These are phyloP conservation scores for Mycena galopus DNA, from an alignment of 768 basidiomycete genomes.

Conservation along the genomic window DNA sequence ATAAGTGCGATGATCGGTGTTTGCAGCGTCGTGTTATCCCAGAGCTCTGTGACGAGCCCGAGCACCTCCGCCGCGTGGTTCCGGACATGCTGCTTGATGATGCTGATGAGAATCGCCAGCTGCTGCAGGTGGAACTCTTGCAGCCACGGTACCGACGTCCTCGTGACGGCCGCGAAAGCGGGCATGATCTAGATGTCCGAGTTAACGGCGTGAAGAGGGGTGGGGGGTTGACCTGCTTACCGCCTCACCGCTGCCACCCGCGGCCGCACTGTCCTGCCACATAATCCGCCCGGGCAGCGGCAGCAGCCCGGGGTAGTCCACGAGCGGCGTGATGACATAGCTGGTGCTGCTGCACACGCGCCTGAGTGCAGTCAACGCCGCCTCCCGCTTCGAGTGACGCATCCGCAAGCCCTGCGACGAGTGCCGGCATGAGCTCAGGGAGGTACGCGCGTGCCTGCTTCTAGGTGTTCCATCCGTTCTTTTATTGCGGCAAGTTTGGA, in stretches of 20 bases:
- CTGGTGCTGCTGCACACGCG: slow-evolving; percentile 96
- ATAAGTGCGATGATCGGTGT: slow-evolving; percentile 93
- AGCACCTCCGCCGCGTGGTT: slow-evolving; percentile 92
- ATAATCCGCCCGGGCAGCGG: slow-evolving; percentile 87
- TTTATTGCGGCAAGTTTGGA: too few species aligned
- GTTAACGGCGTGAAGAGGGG: slow-evolving; percentile 3
- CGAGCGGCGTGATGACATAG: slow-evolving; percentile 92
- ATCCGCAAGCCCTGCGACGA: slow-evolving; percentile 90
- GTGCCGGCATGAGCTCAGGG: slow-evolving; percentile 90
- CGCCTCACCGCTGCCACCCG: slow-evolving; percentile 48
- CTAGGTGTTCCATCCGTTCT: too few species aligned
- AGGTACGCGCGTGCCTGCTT: slow-evolving; percentile 88
- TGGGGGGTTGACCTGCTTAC: slow-evolving; percentile 50
- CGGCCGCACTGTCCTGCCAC: slow-evolving; percentile 51
- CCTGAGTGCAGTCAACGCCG: slow-evolving; percentile 94
- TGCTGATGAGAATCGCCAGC: slow-evolving; percentile 93
- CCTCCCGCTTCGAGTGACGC: slow-evolving; percentile 90
- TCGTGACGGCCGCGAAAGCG: slow-evolving; percentile 92
- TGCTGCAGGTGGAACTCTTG: slow-evolving; percentile 97
- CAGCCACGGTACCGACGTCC: slow-evolving; percentile 80
- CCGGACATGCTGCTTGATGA: slow-evolving; percentile 97
- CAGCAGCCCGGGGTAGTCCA: slow-evolving; percentile 92
- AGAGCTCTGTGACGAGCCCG: slow-evolving; percentile 87
- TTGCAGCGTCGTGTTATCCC: slow-evolving; percentile 89
- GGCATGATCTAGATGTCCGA: slow-evolving; percentile 81